Evolutionary conservation across 2,329 filamentous ascomycete species (phyloP), one percentile per base, ranked within the genome.

Genomic region (Claviceps purpurea): DNA sequence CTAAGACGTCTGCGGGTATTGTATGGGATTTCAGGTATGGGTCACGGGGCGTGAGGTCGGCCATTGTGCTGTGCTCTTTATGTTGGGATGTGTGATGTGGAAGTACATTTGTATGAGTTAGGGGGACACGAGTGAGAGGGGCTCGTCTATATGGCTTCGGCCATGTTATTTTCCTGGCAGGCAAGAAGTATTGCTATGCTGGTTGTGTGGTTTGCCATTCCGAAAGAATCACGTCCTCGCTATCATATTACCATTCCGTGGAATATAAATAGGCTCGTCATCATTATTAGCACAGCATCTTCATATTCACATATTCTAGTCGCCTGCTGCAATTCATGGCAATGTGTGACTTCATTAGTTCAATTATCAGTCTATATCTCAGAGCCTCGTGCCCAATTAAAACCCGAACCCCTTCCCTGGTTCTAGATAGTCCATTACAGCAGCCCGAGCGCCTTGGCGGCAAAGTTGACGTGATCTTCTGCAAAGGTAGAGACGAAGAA

Each of bases 401-500:
- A 7, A 8, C 14, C 39, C 39, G 16, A n/a, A n/a, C 39, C 8
- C n/a, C n/a, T 41, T 18, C 7, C n/a, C n/a, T n/a, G 24, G 24
- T 5, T 7, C 24, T 7, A 26, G 24, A 26, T 7, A 7, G 24
- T 26, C 24, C 5, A 26, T 26, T 26, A 26, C 24, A 26, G 24
- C 24, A 70, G 61, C 20, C 65, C 66, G 52, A 96, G 72, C 65
- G 89, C 84, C 75, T 93, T 95, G 58, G 90, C 91, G 55, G 89
- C 89, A 71, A 94, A 89, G 62, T 88, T 84, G 59, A 97, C 78
- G 69, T 98, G 93, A 61, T 97, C 90, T 62, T 87, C 84, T 44
- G 85, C 80, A 66, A 98, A 98, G 16, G 82, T 82, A 39, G 90
- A 84, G 75, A 98, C 94, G 70, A 95, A 96, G 71, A 82, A 98